Percentiles rank a stretch among this genome's conserved stretches.
Evolutionary conservation across 2,329 filamentous ascomycete genomes (phyloP).

Genomic region (Ceratocystis papillata): DNA sequence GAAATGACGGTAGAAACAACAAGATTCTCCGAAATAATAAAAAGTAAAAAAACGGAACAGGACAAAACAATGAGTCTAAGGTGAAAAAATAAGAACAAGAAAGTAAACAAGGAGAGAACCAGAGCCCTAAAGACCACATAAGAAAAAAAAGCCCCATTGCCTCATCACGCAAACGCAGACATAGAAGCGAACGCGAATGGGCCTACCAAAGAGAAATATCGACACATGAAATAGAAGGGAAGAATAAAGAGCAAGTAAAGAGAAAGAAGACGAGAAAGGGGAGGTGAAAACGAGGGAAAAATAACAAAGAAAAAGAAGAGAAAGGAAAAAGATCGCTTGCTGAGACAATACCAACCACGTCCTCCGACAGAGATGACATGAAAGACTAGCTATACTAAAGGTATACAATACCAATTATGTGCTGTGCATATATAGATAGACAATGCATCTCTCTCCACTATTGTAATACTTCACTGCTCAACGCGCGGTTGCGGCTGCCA

Average conservation of each 20-base stretch:
- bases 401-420: too few species aligned
- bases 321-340: slow-evolving; percentile 4
- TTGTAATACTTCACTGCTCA: slow-evolving; percentile 18
- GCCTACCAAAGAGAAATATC: background rate
- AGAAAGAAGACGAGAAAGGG: background rate
- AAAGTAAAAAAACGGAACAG: background rate
- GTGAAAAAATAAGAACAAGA: background rate
- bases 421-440: background rate
- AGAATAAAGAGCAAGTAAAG: slow-evolving; percentile 4
- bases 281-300: background rate
- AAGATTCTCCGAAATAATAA: slow-evolving; percentile 4
- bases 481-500: slow-evolving; percentile 49
- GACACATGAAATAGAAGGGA: slow-evolving; percentile 7
- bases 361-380: background rate
- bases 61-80: background rate
- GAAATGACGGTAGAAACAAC: background rate
- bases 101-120: slow-evolving; percentile 5
- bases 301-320: slow-evolving; percentile 9
- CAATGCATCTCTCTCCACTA: background rate
- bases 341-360: background rate
- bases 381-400: background rate
- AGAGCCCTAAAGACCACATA: slow-evolving; percentile 11
- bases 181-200: background rate
- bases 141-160: slow-evolving; percentile 15
- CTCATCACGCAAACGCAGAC: too few species aligned